A percentile compares a stretch with the other conserved stretches of the same genome.
Evolutionary conservation across 768 basidiomycete genomes (phyloP).

Genomic region (Daedalea quercina): DNA sequence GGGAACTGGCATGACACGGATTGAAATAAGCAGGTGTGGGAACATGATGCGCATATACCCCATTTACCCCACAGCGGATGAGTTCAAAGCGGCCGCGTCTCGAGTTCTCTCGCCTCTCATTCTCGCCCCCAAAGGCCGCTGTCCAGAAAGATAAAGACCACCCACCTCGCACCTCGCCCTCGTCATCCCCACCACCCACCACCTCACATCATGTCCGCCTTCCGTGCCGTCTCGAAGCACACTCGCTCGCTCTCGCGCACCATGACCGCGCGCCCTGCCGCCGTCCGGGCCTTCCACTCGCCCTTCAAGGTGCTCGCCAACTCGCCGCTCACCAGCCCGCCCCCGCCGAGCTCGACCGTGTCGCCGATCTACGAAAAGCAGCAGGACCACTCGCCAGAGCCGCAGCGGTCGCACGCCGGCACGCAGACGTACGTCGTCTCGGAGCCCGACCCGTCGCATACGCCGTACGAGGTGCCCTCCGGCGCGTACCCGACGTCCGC

Average conservation of each 20-base stretch:
- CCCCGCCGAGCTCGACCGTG: slow-evolving; percentile 18
- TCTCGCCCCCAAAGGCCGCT: not conserved
- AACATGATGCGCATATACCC: not conserved
- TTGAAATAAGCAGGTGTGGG: not conserved
- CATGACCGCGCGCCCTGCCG: slow-evolving; percentile 14
- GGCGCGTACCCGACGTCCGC: slow-evolving; percentile 43
- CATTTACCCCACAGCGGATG: not conserved
- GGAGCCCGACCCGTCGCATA: slow-evolving; percentile 56
- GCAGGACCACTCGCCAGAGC: slow-evolving; percentile 43
- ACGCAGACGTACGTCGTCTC: slow-evolving; percentile 68
- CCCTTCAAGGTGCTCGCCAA: slow-evolving; percentile 50
- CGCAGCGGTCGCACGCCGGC: slow-evolving; percentile 35
- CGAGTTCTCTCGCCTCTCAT: not conserved
- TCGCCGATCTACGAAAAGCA: slow-evolving; percentile 55
- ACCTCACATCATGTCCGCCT: slow-evolving; percentile 21
- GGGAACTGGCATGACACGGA: not conserved
- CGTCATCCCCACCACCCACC: slow-evolving; percentile 5
- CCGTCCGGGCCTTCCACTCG: slow-evolving; percentile 54
- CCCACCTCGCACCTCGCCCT: not conserved
- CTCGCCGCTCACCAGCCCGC: slow-evolving; percentile 26
- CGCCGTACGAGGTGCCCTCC: slow-evolving; percentile 62
- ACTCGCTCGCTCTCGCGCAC: slow-evolving; percentile 23
- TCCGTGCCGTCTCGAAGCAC: slow-evolving; percentile 23
- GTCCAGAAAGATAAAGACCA: too few relatives aligned
- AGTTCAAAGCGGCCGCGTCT: not conserved